Evolutionary conservation across 208 protist species (phyloP), one percentile per base, ranked within the genome.

Genomic region (Trypanosoma cruzi): DNA sequence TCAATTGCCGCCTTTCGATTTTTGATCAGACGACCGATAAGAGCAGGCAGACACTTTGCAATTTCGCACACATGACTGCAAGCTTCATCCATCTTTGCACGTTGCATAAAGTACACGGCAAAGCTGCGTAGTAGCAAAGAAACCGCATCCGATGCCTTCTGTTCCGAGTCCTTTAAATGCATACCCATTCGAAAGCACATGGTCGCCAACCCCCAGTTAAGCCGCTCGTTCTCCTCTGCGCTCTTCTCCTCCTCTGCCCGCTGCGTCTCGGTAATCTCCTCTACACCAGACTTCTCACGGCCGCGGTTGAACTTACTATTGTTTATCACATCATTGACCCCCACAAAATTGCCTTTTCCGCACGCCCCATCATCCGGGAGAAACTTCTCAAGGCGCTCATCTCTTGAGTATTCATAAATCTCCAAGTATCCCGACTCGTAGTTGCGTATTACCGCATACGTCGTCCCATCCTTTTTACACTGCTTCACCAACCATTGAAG

Each of bases 141-240:
- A 14, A 88, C n/a, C 5, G 81, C 77, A 48, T 94, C 81, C 22
- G 59, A 48, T 0, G 85, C 78, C 26, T 82, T 82, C 11, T 72
- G 49, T 16, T 59, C 71, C 28, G 72, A 81, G 26, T 78, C 83
- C 31, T 85, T 77, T 8, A 91, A 32, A 69, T 91, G 79, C 52
- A 81, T 74, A 0, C 81, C 86, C 65, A 95, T 90, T 50, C 78
- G 70, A 42, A 89, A 84, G 63, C 89, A 92, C 79, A 90, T 89
- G 18, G 72, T 75, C 14, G 86, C 85, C 34, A 95, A 71, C 54
- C 82, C 85, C 53, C 78, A 66, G 29, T 82, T 85, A 14, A 94
- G 76, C n/a, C 64, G 68, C 32, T 67, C 55, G 40, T 62, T 68
- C 60, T 86, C 73, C 37, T 68, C 70, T 1, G 4, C 49, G 28